A percentile compares a stretch with the other conserved stretches of the same genome.
phyloP scores from a whole-genome alignment of 345 rosid species.

The Sonneratia alba region DNA sequence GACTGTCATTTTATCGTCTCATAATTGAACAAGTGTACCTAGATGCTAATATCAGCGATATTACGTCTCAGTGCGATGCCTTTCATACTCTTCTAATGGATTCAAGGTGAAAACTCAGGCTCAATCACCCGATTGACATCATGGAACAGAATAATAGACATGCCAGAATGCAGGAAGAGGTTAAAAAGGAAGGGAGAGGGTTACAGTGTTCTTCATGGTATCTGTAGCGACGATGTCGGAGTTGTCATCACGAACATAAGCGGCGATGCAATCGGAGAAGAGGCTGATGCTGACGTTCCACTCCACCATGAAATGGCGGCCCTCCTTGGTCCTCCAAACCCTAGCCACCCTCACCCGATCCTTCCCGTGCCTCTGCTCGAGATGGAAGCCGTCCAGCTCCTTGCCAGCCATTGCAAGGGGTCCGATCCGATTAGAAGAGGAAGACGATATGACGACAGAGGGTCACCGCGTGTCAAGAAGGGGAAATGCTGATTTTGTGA shows the following conservation, averaged over 20 bases:
- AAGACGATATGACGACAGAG: too few relatives aligned
- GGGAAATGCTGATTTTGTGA: too few relatives aligned
- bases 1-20: neutral
- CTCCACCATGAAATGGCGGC: constrained; percentile 55
- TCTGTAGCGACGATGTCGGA: constrained; percentile 91
- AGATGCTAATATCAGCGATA: too few relatives aligned
- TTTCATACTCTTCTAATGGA: neutral
- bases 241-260: constrained; percentile 62
- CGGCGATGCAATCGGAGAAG: constrained; percentile 60
- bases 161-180: neutral
- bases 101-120: neutral
- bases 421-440: neutral
- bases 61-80: neutral
- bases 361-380: constrained; percentile 91
- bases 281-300: constrained; percentile 73
- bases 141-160: neutral
- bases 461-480: too few relatives aligned
- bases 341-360: constrained; percentile 71
- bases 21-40: neutral
- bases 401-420: constrained; percentile 26
- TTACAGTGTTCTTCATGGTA: constrained; percentile 87
- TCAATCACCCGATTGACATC: neutral
- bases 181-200: neutral
- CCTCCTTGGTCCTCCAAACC: constrained; percentile 61
- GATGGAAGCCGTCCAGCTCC: constrained; percentile 40